Percentiles rank a stretch among this genome's conserved stretches.
Evolutionary conservation across 179 eudicot species (phyloP).

Genomic region (Spinacia oleracea): DNA sequence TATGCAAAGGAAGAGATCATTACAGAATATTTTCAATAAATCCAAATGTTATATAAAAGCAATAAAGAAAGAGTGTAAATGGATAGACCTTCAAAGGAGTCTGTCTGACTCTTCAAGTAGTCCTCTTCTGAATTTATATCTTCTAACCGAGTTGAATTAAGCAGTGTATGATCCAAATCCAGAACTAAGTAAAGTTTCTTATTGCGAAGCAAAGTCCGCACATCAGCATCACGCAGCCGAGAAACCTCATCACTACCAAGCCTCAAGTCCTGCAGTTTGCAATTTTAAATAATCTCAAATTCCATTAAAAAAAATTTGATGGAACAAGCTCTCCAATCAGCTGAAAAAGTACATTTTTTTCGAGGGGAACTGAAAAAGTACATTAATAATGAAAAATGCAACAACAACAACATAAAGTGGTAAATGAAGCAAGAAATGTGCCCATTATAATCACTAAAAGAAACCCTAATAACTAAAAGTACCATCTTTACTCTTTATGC

Average conservation of each 20-base stretch:
- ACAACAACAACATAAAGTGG: neutral
- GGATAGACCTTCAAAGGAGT: conserved; percentile 61
- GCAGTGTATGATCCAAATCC: conserved; percentile 91
- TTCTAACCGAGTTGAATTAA: conserved; percentile 71
- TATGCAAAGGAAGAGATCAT: too few relatives aligned
- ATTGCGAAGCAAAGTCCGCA: conserved; percentile 53
- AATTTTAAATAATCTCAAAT: conserved; percentile 10
- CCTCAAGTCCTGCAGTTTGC: conserved; percentile 58
- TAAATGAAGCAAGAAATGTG: neutral
- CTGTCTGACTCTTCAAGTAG: conserved; percentile 48
- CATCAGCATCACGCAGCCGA: conserved; percentile 66
- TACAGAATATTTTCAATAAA: neutral
- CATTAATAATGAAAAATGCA: conserved; percentile 1
- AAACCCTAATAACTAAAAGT: neutral
- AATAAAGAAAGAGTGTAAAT: conserved; percentile 9
- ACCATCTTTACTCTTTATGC: neutral
- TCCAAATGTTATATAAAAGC: neutral
- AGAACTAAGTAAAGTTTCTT: conserved; percentile 78
- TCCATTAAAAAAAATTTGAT: neutral
- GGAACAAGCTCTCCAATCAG: neutral
- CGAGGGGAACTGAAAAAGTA: neutral
- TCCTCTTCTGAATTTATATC: conserved; percentile 71
- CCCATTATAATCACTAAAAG: neutral
- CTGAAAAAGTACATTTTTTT: too few relatives aligned
- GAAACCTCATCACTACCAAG: conserved; percentile 63